phyloP scores from a whole-genome alignment of 1,284 basidiomycete genomes.

The Boletus mariae region DNA sequence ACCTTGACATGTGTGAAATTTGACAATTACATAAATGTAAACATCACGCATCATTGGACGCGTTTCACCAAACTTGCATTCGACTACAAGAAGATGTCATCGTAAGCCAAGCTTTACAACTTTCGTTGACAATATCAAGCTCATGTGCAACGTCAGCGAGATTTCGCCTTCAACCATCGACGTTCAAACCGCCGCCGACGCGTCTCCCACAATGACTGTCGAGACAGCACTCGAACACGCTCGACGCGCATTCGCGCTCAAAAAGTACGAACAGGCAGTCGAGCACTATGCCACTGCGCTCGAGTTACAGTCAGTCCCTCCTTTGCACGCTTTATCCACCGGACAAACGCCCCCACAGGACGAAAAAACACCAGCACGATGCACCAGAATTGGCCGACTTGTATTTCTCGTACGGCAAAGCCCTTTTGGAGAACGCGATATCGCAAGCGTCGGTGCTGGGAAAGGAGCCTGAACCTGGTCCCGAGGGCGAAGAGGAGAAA shows the following conservation, averaged over 20 bases:
- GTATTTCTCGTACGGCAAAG: slow-evolving; percentile 83
- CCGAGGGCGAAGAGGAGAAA: slow-evolving; percentile 45
- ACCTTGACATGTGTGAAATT: background rate
- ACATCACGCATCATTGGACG: slow-evolving; percentile 23
- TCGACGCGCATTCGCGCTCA: slow-evolving; percentile 83
- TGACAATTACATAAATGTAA: slow-evolving; percentile 11
- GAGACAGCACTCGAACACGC: slow-evolving; percentile 68
- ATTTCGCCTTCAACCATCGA: background rate
- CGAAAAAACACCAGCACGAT: slow-evolving; percentile 67
- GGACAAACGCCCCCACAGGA: slow-evolving; percentile 43
- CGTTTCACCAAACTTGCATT: background rate
- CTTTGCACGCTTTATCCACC: background rate
- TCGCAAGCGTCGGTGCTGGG: slow-evolving; percentile 78
- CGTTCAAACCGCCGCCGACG: slow-evolving; percentile 7
- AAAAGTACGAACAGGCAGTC: slow-evolving; percentile 83
- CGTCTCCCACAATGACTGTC: slow-evolving; percentile 35
- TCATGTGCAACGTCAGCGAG: slow-evolving; percentile 5
- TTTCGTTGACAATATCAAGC: background rate
- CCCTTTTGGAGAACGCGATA: slow-evolving; percentile 85
- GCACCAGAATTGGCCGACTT: slow-evolving; percentile 78
- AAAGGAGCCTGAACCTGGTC: slow-evolving; percentile 62
- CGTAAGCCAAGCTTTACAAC: slow-evolving; percentile 17
- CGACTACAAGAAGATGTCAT: slow-evolving; percentile 15
- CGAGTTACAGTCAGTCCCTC: slow-evolving; percentile 62
- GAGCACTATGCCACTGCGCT: slow-evolving; percentile 82